phyloP scores from a whole-genome alignment of 768 basidiomycete species.

The Kwoniella europaea region DNA sequence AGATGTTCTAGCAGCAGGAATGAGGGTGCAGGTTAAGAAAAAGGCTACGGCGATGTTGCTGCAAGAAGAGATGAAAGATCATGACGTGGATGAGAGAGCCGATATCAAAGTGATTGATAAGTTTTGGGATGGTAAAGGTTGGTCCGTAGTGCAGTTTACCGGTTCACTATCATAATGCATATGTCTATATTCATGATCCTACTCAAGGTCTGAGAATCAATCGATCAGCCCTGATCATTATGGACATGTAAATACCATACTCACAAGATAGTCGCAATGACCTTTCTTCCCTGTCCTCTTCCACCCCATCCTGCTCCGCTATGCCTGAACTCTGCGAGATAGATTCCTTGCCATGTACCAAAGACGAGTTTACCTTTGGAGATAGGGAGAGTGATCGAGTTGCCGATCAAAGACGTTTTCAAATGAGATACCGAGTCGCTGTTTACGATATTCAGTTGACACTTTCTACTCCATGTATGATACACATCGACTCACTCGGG shows the following conservation, averaged over 20 bases:
- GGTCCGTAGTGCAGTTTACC: slow-evolving; percentile 42
- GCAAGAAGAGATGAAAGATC: slow-evolving; percentile 8
- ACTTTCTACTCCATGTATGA: background rate
- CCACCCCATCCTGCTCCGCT: slow-evolving; percentile 50
- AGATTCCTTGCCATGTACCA: slow-evolving; percentile 96
- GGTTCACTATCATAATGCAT: slow-evolving; percentile 18
- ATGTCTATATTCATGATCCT: background rate
- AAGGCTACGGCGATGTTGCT: slow-evolving; percentile 18
- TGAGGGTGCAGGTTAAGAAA: slow-evolving; percentile 65
- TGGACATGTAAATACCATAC: slow-evolving; percentile 5
- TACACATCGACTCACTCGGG: slow-evolving; percentile 70
- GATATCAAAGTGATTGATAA: slow-evolving; percentile 55
- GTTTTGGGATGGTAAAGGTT: slow-evolving; percentile 60
- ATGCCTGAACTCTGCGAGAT: slow-evolving; percentile 69
- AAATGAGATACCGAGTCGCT: slow-evolving; percentile 91
- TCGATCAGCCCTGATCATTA: slow-evolving; percentile 5
- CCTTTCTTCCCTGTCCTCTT: slow-evolving; percentile 44
- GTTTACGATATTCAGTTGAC: background rate
- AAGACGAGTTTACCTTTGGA: slow-evolving; percentile 74
- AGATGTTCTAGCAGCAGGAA: slow-evolving; percentile 81
- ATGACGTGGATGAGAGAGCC: background rate
- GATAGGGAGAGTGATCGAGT: slow-evolving; percentile 82
- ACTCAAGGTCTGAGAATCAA: background rate
- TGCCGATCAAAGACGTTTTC: slow-evolving; percentile 82
- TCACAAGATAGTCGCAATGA: slow-evolving; percentile 52